These are phyloP conservation scores for Hericium rajendrae DNA, from an alignment of 768 basidiomycete genomes.

Conservation along the genomic window DNA sequence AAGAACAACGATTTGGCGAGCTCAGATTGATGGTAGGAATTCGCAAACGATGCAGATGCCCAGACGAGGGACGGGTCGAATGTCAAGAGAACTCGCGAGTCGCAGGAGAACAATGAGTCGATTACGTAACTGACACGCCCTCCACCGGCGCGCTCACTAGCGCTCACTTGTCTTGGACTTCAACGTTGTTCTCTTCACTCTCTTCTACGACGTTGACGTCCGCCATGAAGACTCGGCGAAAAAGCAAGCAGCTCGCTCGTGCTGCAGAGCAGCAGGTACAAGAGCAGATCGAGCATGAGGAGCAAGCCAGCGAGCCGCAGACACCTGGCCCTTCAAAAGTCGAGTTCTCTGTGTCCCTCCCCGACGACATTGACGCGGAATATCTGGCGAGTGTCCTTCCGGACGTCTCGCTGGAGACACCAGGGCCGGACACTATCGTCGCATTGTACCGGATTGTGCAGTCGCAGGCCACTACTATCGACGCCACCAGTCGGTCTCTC, in stretches of 20 bases:
- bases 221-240: constrained; percentile 48
- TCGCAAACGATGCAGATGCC: too few relatives aligned
- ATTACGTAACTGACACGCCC: not conserved
- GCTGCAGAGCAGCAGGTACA: constrained; percentile 15
- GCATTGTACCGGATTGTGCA: constrained; percentile 54
- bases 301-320: constrained; percentile 23
- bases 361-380: constrained; percentile 60
- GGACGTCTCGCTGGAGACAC: constrained; percentile 43
- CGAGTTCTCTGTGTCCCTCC: constrained; percentile 36
- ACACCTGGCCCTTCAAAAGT: constrained; percentile 28
- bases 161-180: not conserved
- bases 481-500: constrained; percentile 48
- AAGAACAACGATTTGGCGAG: too few relatives aligned
- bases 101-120: too few relatives aligned
- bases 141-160: not conserved
- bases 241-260: constrained; percentile 45
- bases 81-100: too few relatives aligned
- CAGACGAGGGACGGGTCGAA: too few relatives aligned
- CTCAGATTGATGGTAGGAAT: too few relatives aligned
- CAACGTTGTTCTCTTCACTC: not conserved
- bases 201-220: not conserved
- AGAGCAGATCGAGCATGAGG: constrained; percentile 13
- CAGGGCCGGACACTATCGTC: constrained; percentile 50
- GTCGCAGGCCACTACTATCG: constrained; percentile 45
- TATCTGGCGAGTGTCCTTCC: constrained; percentile 52